These are phyloP conservation scores for Colletotrichum orchidophilum DNA, from an alignment of 2,329 filamentous ascomycete genomes.

Conservation along the genomic window DNA sequence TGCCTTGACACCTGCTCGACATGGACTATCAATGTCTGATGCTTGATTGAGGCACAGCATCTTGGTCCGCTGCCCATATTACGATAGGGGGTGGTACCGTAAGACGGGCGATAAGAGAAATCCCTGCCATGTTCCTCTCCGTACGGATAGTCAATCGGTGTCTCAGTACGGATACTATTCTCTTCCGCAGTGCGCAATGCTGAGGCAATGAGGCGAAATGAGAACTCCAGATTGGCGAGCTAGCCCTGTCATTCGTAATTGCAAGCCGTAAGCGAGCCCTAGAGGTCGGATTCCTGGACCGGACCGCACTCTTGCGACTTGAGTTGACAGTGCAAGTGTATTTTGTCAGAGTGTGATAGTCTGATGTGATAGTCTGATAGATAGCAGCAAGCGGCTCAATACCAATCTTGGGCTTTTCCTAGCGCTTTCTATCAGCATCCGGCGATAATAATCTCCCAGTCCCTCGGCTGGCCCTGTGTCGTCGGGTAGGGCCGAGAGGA, in stretches of 20 bases:
- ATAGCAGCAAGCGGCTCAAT: background rate
- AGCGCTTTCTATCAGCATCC: background rate
- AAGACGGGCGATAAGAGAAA: conserved; percentile 19
- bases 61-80: background rate
- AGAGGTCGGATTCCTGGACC: no score
- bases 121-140: background rate
- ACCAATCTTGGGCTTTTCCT: background rate
- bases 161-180: background rate
- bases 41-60: background rate
- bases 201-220: conserved; percentile 7
- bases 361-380: no score
- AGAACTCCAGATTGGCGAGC: conserved; percentile 15
- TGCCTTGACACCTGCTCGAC: background rate
- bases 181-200: background rate
- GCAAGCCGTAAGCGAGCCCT: background rate
- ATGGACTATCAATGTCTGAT: background rate
- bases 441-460: no score
- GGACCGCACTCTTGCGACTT: background rate
- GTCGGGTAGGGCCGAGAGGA: background rate
- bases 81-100: background rate
- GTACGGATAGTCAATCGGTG: background rate
- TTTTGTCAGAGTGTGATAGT: background rate
- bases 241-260: conserved; percentile 3
- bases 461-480: background rate
- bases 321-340: background rate